These are phyloP conservation scores for Puccinia coronata DNA, from an alignment of 1,284 basidiomycete species.

Conservation along the genomic window DNA sequence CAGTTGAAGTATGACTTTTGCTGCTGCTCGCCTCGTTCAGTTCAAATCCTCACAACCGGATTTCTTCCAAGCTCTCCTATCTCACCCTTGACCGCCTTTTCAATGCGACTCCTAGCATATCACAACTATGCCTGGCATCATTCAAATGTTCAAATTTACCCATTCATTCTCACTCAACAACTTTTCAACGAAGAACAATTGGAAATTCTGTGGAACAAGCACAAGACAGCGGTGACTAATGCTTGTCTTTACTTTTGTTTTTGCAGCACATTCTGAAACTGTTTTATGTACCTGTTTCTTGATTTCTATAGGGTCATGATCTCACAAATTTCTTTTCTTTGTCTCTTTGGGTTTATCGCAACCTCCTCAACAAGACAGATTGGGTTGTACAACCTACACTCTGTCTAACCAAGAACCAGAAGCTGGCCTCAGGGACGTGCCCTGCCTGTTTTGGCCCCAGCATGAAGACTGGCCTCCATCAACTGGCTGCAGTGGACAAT, in stretches of 20 bases:
- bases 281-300: too few species aligned
- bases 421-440: neutral
- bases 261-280: too few species aligned
- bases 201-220: neutral
- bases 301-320: too few species aligned
- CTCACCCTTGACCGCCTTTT: neutral
- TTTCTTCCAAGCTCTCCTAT: neutral
- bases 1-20: neutral
- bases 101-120: neutral
- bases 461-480: neutral
- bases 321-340: too few species aligned
- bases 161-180: neutral
- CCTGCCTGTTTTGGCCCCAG: conserved; percentile 5
- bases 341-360: too few species aligned
- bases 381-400: too few species aligned
- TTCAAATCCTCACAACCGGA: neutral
- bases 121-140: too few species aligned
- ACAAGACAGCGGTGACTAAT: too few species aligned
- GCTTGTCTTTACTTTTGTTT: too few species aligned
- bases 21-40: neutral
- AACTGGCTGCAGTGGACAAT: neutral
- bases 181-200: neutral
- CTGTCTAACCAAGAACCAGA: too few species aligned
- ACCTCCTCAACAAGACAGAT: too few species aligned
- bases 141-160: neutral